Evolutionary conservation across 192 early-diverging fungal species (phyloP), one percentile per base, ranked within the genome.

Genomic region (Coemansia umbellata): DNA sequence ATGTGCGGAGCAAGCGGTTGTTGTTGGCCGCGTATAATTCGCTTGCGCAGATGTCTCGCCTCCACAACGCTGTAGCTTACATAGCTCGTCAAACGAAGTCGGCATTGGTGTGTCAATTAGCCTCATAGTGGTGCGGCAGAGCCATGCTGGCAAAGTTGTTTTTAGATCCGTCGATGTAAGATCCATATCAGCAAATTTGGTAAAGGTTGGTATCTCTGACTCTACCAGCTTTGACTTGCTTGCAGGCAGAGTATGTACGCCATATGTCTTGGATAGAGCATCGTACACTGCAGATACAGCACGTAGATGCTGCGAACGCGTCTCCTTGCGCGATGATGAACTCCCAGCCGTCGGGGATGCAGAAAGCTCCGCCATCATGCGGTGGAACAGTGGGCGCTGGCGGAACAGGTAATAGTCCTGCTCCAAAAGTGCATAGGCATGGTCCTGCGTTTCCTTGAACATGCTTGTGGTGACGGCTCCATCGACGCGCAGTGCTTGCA

Each of bases 111-210:
- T 61, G n/a, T 55, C 71, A 23, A 74, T 40, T 22, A 74, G 49
- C 7, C 65, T 50, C 17, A 68, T 31, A 27, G 72, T 63, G 8
- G 60, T 74, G 41, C 72, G 72, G 42, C 72, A 68, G 19, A 74
- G 72, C 72, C 72, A 74, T 14, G 72, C 72, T 5, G 72, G 65
- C 47, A 74, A 56, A 1, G 72, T 60, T 13, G 57, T 23, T 10
- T 27, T 27, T 47, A 68, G 30, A 0, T 74, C 65, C 23, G 55
- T 35, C 17, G 65, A 68, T 1, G 72, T 74, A 24, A 74, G 65
- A 14, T 74, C 72, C 60, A 74, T 58, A 43, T 74, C 72, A 21
- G 60, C 60, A 59, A 74, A 74, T 44, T 74, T 74, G 37, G 53
- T 60, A 36, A 74, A 74, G 0, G 53, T 30, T 8, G 72, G 72